Evolutionary conservation across 2,329 filamentous ascomycete genomes (phyloP).

Genomic region (Metarhizium sp.): DNA sequence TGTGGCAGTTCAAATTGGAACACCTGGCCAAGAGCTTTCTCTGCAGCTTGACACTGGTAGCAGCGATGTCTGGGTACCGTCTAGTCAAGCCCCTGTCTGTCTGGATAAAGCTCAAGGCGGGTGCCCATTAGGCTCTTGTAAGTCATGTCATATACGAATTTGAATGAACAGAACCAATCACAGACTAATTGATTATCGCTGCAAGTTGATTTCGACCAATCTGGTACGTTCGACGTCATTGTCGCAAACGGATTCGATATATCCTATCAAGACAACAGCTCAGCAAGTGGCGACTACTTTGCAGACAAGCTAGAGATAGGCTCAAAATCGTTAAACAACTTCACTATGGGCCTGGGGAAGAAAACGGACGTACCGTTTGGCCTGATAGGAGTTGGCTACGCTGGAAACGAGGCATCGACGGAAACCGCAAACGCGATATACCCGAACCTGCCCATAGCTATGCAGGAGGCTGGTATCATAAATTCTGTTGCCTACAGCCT

Average conservation of each 20-base stretch:
- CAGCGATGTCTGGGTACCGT: conserved; percentile 54
- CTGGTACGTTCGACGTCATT: conserved; percentile 35
- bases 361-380: conserved; percentile 47
- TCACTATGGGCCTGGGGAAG: conserved; percentile 50
- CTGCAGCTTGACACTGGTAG: conserved; percentile 57
- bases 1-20: conserved; percentile 46
- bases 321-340: conserved; percentile 37
- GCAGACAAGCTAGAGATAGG: conserved; percentile 47
- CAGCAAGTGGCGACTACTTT: conserved; percentile 48
- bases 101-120: conserved; percentile 15
- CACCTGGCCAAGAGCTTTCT: conserved; percentile 44
- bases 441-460: conserved; percentile 53
- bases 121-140: conserved; percentile 38
- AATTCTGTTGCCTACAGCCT: conserved; percentile 61
- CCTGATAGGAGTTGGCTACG: conserved; percentile 52
- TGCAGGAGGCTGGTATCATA: conserved; percentile 55
- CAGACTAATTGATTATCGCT: too few species aligned
- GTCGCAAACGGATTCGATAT: conserved; percentile 43
- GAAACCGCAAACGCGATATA: conserved; percentile 27
- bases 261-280: conserved; percentile 51
- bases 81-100: conserved; percentile 29
- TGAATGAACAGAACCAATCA: neutral
- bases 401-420: conserved; percentile 38
- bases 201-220: conserved; percentile 24
- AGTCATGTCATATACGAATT: conserved; percentile 14